These are phyloP conservation scores for Lachnellula arida DNA, from an alignment of 2,329 filamentous ascomycete species.

Conservation along the genomic window DNA sequence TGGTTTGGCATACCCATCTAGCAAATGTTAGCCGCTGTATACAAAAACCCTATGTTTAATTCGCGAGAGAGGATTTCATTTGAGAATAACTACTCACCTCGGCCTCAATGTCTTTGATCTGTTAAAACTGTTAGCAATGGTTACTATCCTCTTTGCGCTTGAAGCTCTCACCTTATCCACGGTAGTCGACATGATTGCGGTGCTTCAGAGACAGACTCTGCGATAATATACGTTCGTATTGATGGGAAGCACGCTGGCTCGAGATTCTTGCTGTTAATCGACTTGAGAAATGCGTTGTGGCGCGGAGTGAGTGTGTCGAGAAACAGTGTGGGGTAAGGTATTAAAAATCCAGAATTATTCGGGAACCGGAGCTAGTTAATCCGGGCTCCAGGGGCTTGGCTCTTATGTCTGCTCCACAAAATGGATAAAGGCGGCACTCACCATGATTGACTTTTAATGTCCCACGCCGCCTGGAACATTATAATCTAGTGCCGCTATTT, in stretches of 20 bases:
- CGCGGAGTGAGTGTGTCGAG: not conserved
- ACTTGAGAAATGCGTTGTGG: not conserved
- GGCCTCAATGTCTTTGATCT: constrained; percentile 96
- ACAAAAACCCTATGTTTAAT: too few relatives aligned
- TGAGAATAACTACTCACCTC: constrained; percentile 60
- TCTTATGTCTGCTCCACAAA: too few relatives aligned
- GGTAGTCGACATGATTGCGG: constrained; percentile 79
- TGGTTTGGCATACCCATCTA: too few relatives aligned
- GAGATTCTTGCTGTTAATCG: not conserved
- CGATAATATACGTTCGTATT: not conserved
- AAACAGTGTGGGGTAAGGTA: too few relatives aligned
- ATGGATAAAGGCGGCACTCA: too few relatives aligned
- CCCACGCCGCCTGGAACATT: too few relatives aligned
- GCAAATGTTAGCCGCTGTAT: not conserved
- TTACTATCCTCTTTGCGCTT: not conserved
- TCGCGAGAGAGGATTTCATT: constrained; percentile 4
- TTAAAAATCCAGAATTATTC: not conserved
- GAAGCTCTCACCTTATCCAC: constrained; percentile 75
- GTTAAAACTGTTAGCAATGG: constrained; percentile 27
- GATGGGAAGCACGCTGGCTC: not conserved
- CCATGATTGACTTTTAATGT: too few relatives aligned
- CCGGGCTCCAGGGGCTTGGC: too few relatives aligned
- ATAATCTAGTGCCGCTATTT: too few relatives aligned
- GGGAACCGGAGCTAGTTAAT: too few relatives aligned
- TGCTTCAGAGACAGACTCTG: not conserved